Base-by-base conservation (phyloP, 495 filamentous ascomycete genomes). In the Talaromyces trachyspermus region DNA sequence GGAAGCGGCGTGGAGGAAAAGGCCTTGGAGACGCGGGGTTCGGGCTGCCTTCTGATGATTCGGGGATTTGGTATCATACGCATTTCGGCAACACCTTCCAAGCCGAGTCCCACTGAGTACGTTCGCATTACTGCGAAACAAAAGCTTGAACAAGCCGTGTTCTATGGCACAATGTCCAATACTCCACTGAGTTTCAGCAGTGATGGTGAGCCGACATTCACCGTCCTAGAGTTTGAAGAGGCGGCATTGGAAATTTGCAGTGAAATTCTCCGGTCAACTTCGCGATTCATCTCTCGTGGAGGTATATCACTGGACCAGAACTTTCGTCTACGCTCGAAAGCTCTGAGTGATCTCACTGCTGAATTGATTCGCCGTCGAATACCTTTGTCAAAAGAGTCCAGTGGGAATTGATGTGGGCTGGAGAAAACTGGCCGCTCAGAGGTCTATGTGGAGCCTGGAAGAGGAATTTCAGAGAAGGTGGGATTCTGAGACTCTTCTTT, bases 141-240 rank as follows among this genome's bases (percentile, higher is more conserved):
- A 58, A 96, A 91, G 62, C 73, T 99, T 35, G 89, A 95, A 55
- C 91, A 97, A 61, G 91, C 91, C 11, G 81, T 96, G 3, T 95
- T 95, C 67, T 97, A 85, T 60, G 88, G 90, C 1, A 79, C 77
- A 17, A 80, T 88, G 62, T 72, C 76, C 36, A 77, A 84, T 52
- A 95, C 92, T 53, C 83, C 89, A 8, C 66, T 99, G 23, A 80
- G 88, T 52, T 85, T 99, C 49, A 71, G 79, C 39, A 76, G 78
- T 24, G 75, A 76, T 40, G 68, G 76, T 19, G 78, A 78, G 30
- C 66, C 80, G 15, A 65, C 72, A 18, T 95, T 89, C 52, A 66
- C 80, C 2, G 52, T 69, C 11, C 63, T 74, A 25, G 87, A 96
- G 50, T 76, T 95, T 29, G 84, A 88, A 51, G 66, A 75, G 37